These are phyloP conservation scores for Pichia nanzhaoensis DNA, from an alignment of 805 yeast species.

Conservation along the genomic window DNA sequence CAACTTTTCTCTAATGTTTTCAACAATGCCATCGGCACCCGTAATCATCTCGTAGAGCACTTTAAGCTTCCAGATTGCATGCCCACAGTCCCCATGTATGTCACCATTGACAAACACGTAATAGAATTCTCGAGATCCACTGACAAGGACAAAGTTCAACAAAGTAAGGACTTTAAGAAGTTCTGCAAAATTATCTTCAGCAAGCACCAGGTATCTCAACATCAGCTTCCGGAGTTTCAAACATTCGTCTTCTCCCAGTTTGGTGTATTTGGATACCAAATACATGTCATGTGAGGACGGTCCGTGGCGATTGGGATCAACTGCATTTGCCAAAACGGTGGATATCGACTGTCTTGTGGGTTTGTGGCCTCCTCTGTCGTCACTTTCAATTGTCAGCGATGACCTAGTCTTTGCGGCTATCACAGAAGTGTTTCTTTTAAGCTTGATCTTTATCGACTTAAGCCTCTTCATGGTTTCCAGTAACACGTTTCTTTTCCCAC, in stretches of 20 bases:
- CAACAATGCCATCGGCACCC: not conserved
- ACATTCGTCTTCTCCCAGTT: not conserved
- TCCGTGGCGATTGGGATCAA: not conserved
- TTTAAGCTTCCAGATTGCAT: constrained; percentile 1
- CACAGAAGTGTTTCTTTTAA: not conserved
- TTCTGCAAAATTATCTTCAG: not conserved
- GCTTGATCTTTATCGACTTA: not conserved
- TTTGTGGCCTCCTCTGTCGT: not conserved
- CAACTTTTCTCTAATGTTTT: not conserved
- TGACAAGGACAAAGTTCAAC: not conserved
- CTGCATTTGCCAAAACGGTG: not conserved
- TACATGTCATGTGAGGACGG: constrained; percentile 4
- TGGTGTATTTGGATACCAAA: not conserved
- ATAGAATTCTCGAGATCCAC: constrained; percentile 2
- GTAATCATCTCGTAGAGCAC: not conserved
- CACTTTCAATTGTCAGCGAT: not conserved
- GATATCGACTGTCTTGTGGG: not conserved
- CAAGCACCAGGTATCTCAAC: not conserved
- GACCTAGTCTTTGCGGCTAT: not conserved
- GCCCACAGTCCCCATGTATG: not conserved
- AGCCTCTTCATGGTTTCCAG: constrained; percentile 3
- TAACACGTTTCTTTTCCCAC: too few species aligned
- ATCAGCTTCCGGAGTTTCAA: not conserved
- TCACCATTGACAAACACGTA: constrained; percentile 4
- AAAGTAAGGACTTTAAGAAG: not conserved